Conservation (phyloP, 768 basidiomycete species). For the Tricholoma sp. region DNA sequence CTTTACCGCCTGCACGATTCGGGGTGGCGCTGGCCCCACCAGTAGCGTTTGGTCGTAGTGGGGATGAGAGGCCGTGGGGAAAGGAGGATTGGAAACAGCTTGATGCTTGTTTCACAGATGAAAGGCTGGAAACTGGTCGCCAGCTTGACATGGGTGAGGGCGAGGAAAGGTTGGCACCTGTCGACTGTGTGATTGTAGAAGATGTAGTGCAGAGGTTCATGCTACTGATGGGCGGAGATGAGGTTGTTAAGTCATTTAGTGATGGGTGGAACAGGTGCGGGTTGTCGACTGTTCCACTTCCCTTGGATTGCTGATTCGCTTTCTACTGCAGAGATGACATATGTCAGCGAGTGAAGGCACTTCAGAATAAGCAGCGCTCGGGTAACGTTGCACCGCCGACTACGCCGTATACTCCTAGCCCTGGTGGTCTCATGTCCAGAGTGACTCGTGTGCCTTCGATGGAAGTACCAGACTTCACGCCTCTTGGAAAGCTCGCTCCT, state of each 20-base stretch:
- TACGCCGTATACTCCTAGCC: slow-evolving; percentile 30
- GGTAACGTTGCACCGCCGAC: slow-evolving; percentile 56
- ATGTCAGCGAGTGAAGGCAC: slow-evolving; percentile 43
- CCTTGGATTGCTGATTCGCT: background rate
- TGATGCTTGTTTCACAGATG: slow-evolving; percentile 75
- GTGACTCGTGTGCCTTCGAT: slow-evolving; percentile 21
- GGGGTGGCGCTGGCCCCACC: background rate
- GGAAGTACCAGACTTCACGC: slow-evolving; percentile 51
- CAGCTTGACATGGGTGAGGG: background rate
- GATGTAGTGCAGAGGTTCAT: slow-evolving; percentile 60
- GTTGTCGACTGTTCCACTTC: slow-evolving; percentile 6
- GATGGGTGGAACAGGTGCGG: slow-evolving; percentile 55
- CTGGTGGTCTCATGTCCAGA: slow-evolving; percentile 3
- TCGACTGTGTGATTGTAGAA: slow-evolving; percentile 47
- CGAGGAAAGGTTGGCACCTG: slow-evolving; percentile 40
- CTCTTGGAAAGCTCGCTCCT: slow-evolving; percentile 32
- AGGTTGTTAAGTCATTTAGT: slow-evolving; percentile 34
- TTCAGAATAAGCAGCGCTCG: slow-evolving; percentile 55
- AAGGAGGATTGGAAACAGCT: slow-evolving; percentile 78
- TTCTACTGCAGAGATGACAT: slow-evolving; percentile 40
- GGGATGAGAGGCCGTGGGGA: slow-evolving; percentile 44
- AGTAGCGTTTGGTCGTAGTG: background rate
- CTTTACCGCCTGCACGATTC: slow-evolving; percentile 7
- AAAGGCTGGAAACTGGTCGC: slow-evolving; percentile 46
- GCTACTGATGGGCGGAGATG: slow-evolving; percentile 40